A percentile compares a stretch with the other conserved stretches of the same genome.
phyloP scores from a whole-genome alignment of 768 basidiomycete species.

The Mrakia hoshinonis region DNA sequence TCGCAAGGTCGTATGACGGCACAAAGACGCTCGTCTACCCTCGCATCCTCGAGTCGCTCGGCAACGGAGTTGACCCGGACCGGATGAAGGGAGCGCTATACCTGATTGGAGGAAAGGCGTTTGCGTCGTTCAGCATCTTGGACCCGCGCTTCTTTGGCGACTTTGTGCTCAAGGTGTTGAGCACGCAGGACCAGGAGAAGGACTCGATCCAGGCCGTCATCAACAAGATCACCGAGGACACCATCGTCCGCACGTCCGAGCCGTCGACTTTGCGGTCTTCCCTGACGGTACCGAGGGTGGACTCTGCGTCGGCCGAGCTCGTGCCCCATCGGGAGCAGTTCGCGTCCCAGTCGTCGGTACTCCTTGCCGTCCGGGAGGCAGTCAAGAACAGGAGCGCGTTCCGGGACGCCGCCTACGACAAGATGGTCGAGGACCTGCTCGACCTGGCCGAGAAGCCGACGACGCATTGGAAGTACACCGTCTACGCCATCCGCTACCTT shows the following conservation, averaged over 20 bases:
- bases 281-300: slow-evolving; percentile 1
- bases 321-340: slow-evolving; percentile 5
- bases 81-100: slow-evolving; percentile 87
- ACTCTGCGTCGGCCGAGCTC: neutral
- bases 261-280: slow-evolving; percentile 18
- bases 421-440: slow-evolving; percentile 17
- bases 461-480: slow-evolving; percentile 28
- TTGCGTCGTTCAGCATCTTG: slow-evolving; percentile 37
- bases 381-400: neutral
- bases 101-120: slow-evolving; percentile 58
- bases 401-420: slow-evolving; percentile 18
- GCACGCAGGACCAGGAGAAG: slow-evolving; percentile 56
- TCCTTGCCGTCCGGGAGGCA: neutral
- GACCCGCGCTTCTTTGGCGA: slow-evolving; percentile 21
- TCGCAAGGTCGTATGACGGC: slow-evolving; percentile 50
- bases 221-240: slow-evolving; percentile 55
- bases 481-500: slow-evolving; percentile 25
- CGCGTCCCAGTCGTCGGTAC: neutral
- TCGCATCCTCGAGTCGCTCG: slow-evolving; percentile 35
- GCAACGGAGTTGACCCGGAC: slow-evolving; percentile 67
- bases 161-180: slow-evolving; percentile 20
- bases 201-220: slow-evolving; percentile 71
- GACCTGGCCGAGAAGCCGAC: slow-evolving; percentile 20
- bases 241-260: slow-evolving; percentile 38
- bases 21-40: slow-evolving; percentile 39